These are phyloP conservation scores for bread wheat (Triticum aestivum) DNA, from an alignment of 176 grass and related monocot species.

Conservation along the genomic window DNA sequence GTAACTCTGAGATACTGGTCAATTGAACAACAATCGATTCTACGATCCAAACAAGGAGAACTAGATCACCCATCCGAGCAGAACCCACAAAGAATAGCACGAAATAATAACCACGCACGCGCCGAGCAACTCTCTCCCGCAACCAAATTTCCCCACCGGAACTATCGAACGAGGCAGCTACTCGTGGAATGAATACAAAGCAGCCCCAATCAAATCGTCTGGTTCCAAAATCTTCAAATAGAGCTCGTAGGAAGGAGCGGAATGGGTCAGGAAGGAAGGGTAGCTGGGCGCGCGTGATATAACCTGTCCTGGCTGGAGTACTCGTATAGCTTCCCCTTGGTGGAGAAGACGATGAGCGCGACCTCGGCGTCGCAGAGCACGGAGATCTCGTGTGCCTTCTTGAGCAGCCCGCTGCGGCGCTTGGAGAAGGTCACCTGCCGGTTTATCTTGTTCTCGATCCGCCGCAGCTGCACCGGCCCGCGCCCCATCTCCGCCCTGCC, in stretches of 20 bases:
- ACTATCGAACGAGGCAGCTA: neutral
- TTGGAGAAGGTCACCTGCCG: conserved; percentile 94
- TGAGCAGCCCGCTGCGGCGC: conserved; percentile 74
- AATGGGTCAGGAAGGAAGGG: neutral
- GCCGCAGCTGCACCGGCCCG: conserved; percentile 84
- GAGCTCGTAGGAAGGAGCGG: neutral
- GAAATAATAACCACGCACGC: conserved; percentile 32
- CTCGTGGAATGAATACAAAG: neutral
- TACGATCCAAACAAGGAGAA: neutral
- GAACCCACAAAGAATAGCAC: conserved; percentile 19
- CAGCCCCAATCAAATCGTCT: neutral
- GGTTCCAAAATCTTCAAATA: neutral
- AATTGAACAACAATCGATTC: neutral
- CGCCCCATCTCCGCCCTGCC: conserved; percentile 58
- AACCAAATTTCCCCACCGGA: neutral
- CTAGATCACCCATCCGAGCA: conserved; percentile 17
- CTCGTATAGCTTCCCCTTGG: conserved; percentile 90
- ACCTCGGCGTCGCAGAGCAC: conserved; percentile 97
- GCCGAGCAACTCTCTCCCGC: neutral
- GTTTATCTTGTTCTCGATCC: conserved; percentile 99
- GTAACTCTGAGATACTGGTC: neutral
- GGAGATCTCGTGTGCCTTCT: conserved; percentile 99
- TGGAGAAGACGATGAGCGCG: conserved; percentile 87
- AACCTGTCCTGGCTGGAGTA: conserved; percentile 51
- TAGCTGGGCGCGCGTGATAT: neutral